Evolutionary conservation across 148 eudicot genomes (phyloP), one percentile per base, ranked within the genome.

Genomic region (Cornus kousa): DNA sequence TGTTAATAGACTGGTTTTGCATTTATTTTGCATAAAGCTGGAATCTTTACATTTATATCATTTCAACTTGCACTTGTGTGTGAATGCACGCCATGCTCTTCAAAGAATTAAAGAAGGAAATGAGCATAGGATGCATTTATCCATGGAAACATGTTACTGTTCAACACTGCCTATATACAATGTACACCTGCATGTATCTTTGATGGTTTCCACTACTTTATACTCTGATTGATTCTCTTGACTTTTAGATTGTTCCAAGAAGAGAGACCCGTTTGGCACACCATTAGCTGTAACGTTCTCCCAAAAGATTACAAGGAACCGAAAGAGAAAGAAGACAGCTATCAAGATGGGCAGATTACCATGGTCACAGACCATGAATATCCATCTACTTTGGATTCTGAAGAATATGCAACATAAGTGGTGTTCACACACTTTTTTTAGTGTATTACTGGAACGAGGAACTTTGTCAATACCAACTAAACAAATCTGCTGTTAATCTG

Each of bases 211-310:
- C 9, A 5, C 28, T 23, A 9, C 9, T 22, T n/a, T n/a, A n/a
- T 62, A 46, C 65, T 53, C 59, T 68, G 67, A 81, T 24, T 16
- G 70, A 33, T 81, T 2, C 3, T 31, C 73, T 65, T 50, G 53
- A 39, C n/a, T 59, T 77, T 84, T 87, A 96, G 98, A 78, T 88
- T 96, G 83, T 96, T 96, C 81, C 97, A 87, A 81, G 99, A 93
- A 84, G 99, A 91, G 85, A 89, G 92, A 48, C 97, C 99, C 20
- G 91, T 91, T 76, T 95, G 91, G 91, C 93, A 93, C 73, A 83
- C 81, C 53, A 92, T 93, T 39, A 79, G 93, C 84, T 96, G 98
- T 82, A 92, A 96, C 75, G 75, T 80, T 68, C 88, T 96, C 68
- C 90, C 93, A 2, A 87, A 85, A 71, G 90, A 87, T 65, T 77